phyloP scores from a whole-genome alignment of 768 basidiomycete species.

The Zangia roseola region DNA sequence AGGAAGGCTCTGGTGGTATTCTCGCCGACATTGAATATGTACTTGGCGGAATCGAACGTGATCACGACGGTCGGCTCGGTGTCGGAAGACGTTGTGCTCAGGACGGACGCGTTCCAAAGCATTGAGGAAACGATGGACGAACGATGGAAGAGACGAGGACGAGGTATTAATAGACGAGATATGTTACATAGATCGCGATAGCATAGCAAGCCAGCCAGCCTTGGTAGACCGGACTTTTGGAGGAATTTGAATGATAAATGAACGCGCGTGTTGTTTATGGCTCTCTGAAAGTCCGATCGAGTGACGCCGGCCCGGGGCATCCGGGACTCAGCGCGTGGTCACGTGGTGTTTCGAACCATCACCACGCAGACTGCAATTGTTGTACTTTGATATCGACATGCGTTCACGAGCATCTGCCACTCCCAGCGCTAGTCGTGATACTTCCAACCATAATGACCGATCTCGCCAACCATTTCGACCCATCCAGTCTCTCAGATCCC shows the following conservation, averaged over 20 bases:
- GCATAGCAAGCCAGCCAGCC: slow-evolving; percentile 30
- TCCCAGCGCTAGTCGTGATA: slow-evolving; percentile 2
- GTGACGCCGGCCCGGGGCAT: too few species aligned
- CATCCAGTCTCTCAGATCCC: slow-evolving; percentile 7
- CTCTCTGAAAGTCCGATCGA: too few species aligned
- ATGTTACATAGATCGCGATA: slow-evolving; percentile 24
- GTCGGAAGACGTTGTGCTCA: slow-evolving; percentile 64
- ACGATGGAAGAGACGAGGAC: slow-evolving; percentile 16
- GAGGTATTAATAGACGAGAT: slow-evolving; percentile 9
- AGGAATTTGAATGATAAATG: too few species aligned
- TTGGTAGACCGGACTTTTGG: too few species aligned
- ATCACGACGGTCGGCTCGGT: slow-evolving; percentile 78
- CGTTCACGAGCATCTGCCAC: slow-evolving; percentile 10
- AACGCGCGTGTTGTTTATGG: too few species aligned
- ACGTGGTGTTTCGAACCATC: slow-evolving; percentile 8
- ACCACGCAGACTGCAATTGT: slow-evolving; percentile 5
- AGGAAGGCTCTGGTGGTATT: slow-evolving; percentile 72
- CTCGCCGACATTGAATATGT: slow-evolving; percentile 87
- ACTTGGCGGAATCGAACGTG: slow-evolving; percentile 75
- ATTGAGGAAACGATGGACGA: slow-evolving; percentile 29
- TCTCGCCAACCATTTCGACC: slow-evolving; percentile 22
- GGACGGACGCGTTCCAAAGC: slow-evolving; percentile 65
- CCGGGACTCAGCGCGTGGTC: too few species aligned
- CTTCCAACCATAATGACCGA: not conserved
- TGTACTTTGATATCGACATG: slow-evolving; percentile 18